A percentile compares a stretch with the other conserved stretches of the same genome.
phyloP scores from a whole-genome alignment of 805 yeast genomes.

The Lipomyces sp. region DNA sequence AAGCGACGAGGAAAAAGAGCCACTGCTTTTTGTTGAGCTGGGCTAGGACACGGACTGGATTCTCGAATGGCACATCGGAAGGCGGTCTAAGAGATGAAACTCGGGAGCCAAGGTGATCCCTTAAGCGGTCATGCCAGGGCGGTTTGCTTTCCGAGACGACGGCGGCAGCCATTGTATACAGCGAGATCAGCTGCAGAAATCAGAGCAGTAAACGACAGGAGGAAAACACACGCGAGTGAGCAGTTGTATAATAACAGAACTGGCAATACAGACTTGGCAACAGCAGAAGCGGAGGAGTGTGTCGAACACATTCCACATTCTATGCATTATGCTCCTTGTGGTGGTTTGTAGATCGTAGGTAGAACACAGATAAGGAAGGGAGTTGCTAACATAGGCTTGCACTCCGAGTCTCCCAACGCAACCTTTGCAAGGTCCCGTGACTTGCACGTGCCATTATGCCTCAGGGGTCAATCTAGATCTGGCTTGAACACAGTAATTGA shows the following conservation, averaged over 20 bases:
- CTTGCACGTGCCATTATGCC: too few relatives aligned
- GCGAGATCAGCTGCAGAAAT: background rate
- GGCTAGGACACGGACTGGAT: constrained; percentile 66
- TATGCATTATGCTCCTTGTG: too few relatives aligned
- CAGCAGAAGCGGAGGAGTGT: background rate
- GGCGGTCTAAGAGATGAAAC: constrained; percentile 44
- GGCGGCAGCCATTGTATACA: background rate
- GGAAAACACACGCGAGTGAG: background rate
- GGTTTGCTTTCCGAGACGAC: background rate
- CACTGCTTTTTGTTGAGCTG: constrained; percentile 60
- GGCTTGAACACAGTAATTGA: too few relatives aligned
- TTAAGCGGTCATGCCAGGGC: constrained; percentile 29
- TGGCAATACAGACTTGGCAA: background rate
- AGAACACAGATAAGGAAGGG: too few relatives aligned
- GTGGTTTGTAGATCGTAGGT: background rate
- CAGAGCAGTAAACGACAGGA: background rate
- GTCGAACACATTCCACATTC: background rate
- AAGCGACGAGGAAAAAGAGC: constrained; percentile 64
- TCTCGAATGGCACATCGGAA: constrained; percentile 42
- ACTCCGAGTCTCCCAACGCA: too few relatives aligned
- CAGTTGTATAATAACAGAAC: background rate
- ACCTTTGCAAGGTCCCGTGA: too few relatives aligned
- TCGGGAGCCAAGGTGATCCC: constrained; percentile 44
- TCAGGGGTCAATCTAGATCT: too few relatives aligned
- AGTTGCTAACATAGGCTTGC: too few relatives aligned